Evolutionary conservation across 2,329 filamentous ascomycete genomes (phyloP), one percentile per base, ranked within the genome.

Genomic region (Leptographium wingfieldii): DNA sequence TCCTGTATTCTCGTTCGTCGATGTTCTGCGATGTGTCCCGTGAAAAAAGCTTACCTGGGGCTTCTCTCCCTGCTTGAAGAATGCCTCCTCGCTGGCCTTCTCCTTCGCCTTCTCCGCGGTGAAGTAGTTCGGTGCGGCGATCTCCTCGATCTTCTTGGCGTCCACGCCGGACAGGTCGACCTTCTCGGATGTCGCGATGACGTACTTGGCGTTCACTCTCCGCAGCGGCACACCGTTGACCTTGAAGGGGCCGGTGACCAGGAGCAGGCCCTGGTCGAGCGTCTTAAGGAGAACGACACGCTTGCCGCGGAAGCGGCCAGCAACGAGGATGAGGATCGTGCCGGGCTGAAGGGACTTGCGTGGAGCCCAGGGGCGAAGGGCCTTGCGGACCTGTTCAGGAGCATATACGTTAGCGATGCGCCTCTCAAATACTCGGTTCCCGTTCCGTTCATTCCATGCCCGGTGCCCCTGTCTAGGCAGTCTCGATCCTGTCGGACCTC

Each of bases 41-140:
- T 12, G 6, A 33, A 5, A 9, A 40, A 40, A 16, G 19, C 88
- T 68, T 84, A 96, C 91, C 90, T 96, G 84, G 75, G 90, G 82
- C 86, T 95, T 95, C 87, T 96, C 92, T 77, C 92, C 84, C 84
- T 96, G 91, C 86, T 94, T 92, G 87, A 97, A 96, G 86, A 99
- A 99, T 76, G 92, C 90, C 76, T 96, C 92, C 85, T 99, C 92
- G 72, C 87, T 86, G 71, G 89, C 87, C 88, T 96, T 96, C 83
- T 96, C 90, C 79, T 91, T 85, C 72, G 81, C 75, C 86, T 96
- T 96, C 78, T 97, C 94, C 74, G 88, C 87, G 73, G 89, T 88
- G 83, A 99, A 99, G 88, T 99, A 99, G 78, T 89, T 90, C 72
- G 76, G 83, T 73, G 84, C 78, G 67, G 84, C 80, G 70, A 86